Percentiles rank a stretch among this genome's conserved stretches.
These are phyloP conservation scores for Echinochloa phyllopogon DNA, from an alignment of 176 grass and related monocot species.

Conservation along the genomic window DNA sequence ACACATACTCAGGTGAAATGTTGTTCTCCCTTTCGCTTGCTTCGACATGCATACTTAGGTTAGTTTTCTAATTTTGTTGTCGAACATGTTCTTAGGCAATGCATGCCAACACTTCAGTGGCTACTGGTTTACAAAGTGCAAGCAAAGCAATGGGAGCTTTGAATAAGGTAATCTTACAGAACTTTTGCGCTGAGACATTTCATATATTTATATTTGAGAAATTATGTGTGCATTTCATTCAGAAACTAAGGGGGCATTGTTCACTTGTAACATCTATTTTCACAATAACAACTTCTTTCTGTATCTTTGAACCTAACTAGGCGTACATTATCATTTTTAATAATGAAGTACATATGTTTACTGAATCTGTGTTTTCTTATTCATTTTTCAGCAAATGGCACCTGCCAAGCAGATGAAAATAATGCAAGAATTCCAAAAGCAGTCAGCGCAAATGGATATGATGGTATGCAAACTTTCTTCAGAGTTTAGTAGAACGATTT, in stretches of 20 bases:
- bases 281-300: constrained; percentile 16
- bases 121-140: constrained; percentile 84
- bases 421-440: constrained; percentile 97
- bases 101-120: constrained; percentile 90
- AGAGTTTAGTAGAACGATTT: constrained; percentile 25
- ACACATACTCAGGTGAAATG: constrained; percentile 86
- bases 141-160: constrained; percentile 92
- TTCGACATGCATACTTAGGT: not conserved
- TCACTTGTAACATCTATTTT: constrained; percentile 14
- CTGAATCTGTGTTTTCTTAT: not conserved
- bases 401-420: constrained; percentile 94
- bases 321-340: not conserved
- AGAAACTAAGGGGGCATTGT: not conserved
- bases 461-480: constrained; percentile 53
- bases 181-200: constrained; percentile 10
- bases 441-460: constrained; percentile 92
- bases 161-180: constrained; percentile 71
- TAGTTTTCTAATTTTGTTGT: constrained; percentile 26
- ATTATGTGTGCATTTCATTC: not conserved
- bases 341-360: constrained; percentile 22
- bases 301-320: not conserved
- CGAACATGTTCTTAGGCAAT: constrained; percentile 65
- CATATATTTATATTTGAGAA: constrained; percentile 15
- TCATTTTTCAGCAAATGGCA: constrained; percentile 82
- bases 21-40: constrained; percentile 39